These are phyloP conservation scores for Davidsoniella eucalypti DNA, from an alignment of 2,329 filamentous ascomycete genomes.

Conservation along the genomic window DNA sequence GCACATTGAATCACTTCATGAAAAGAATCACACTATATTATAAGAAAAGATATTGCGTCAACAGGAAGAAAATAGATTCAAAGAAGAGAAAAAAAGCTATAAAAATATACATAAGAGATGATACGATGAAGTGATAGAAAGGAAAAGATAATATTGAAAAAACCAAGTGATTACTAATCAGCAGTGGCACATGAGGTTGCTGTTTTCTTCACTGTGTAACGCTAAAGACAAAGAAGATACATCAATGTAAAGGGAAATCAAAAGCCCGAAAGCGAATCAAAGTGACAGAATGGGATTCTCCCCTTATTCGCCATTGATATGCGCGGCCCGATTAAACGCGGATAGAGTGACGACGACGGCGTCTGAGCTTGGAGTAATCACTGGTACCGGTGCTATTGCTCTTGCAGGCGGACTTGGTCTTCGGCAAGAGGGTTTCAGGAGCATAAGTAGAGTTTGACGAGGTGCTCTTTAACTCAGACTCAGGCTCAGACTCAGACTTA, in stretches of 20 bases:
- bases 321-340: too few relatives aligned
- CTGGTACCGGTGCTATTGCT: neutral
- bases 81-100: slow-evolving; percentile 2
- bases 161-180: too few relatives aligned
- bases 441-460: neutral
- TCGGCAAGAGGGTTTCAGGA: neutral
- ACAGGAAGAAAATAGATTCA: slow-evolving; percentile 1
- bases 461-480: neutral
- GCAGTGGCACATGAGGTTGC: too few relatives aligned
- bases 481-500: neutral
- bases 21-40: neutral
- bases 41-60: neutral
- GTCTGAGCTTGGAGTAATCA: too few relatives aligned
- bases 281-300: too few relatives aligned
- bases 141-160: too few relatives aligned
- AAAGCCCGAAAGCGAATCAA: neutral
- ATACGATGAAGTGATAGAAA: neutral
- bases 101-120: slow-evolving; percentile 2
- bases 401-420: slow-evolving; percentile 8
- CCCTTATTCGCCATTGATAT: too few relatives aligned
- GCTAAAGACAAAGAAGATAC: too few relatives aligned
- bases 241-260: neutral
- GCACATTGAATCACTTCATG: too few relatives aligned
- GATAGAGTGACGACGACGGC: too few relatives aligned
- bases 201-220: too few relatives aligned